Conservation (phyloP, 345 rosid genomes). For the Bruguiera sexangula region DNA sequence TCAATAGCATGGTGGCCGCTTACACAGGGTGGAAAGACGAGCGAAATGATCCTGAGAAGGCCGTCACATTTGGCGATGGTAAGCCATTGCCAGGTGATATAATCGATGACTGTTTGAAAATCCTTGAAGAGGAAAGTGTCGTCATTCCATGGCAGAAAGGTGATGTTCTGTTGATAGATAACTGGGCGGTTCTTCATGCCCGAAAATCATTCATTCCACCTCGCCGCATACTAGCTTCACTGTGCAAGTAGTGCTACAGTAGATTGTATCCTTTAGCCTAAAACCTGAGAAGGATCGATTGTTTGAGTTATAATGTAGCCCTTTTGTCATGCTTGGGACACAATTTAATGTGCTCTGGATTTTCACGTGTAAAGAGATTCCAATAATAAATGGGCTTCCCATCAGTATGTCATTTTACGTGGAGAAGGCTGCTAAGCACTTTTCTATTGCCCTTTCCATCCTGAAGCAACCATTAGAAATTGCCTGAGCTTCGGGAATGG, state of each 20-base stretch:
- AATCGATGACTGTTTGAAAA: conserved; percentile 52
- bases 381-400: too few species aligned
- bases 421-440: too few species aligned
- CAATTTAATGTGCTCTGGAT: too few species aligned
- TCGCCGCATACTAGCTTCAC: conserved; percentile 77
- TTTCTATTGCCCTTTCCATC: too few species aligned
- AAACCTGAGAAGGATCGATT: too few species aligned
- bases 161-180: conserved; percentile 67
- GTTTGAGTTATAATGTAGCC: too few species aligned
- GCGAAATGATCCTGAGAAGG: conserved; percentile 67
- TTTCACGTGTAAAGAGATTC: too few species aligned
- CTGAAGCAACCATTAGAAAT: too few species aligned
- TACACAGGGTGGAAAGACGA: conserved; percentile 81
- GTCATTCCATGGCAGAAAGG: conserved; percentile 90
- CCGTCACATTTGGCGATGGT: conserved; percentile 73
- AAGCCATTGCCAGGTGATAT: conserved; percentile 57
- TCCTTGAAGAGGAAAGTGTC: conserved; percentile 75
- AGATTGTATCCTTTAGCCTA: too few species aligned
- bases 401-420: too few species aligned
- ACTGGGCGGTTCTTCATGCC: conserved; percentile 86
- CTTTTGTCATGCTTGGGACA: too few species aligned
- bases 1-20: conserved; percentile 90
- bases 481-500: too few species aligned
- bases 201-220: conserved; percentile 71
- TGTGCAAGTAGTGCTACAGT: conserved; percentile 47